These are phyloP conservation scores for Diplosphaera chodatii DNA, from an alignment of 139 green algal species.

Conservation along the genomic window DNA sequence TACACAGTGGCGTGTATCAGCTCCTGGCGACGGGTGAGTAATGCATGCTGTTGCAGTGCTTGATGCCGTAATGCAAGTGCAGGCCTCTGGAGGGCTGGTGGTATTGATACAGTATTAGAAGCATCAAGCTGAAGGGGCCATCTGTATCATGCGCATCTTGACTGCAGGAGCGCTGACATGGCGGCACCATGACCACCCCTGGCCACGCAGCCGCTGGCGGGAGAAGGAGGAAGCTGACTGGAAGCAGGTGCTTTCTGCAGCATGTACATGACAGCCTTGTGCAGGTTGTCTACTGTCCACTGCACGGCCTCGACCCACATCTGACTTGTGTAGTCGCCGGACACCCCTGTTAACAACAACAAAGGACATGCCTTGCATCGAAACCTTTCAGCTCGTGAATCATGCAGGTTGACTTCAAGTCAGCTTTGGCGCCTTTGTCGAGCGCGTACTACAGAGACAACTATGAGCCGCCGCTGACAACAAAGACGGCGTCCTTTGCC, in stretches of 20 bases:
- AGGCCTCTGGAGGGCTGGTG: too few species aligned
- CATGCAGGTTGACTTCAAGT: background rate
- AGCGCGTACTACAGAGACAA: background rate
- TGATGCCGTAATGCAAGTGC: too few species aligned
- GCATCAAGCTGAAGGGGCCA: too few species aligned
- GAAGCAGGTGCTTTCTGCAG: background rate
- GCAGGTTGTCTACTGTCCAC: too few species aligned
- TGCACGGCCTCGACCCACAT: too few species aligned
- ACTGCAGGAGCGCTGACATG: background rate
- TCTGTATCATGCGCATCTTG: background rate
- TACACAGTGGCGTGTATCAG: slow-evolving; percentile 31
- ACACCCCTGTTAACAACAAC: too few species aligned
- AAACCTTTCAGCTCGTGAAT: too few species aligned
- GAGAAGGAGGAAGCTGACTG: background rate
- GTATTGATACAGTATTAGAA: too few species aligned
- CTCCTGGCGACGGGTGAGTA: slow-evolving; percentile 29
- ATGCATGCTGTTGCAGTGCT: too few species aligned
- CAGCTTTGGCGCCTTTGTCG: background rate
- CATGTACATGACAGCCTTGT: too few species aligned
- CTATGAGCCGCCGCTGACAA: slow-evolving; percentile 40
- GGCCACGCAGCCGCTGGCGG: background rate
- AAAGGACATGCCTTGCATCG: too few species aligned
- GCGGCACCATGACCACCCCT: slow-evolving; percentile 12
- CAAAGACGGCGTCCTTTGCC: slow-evolving; percentile 25
- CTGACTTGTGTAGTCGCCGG: too few species aligned